Base-by-base conservation (phyloP, 371 early-diverging fungal species). In the Mortierella sp. region DNA sequence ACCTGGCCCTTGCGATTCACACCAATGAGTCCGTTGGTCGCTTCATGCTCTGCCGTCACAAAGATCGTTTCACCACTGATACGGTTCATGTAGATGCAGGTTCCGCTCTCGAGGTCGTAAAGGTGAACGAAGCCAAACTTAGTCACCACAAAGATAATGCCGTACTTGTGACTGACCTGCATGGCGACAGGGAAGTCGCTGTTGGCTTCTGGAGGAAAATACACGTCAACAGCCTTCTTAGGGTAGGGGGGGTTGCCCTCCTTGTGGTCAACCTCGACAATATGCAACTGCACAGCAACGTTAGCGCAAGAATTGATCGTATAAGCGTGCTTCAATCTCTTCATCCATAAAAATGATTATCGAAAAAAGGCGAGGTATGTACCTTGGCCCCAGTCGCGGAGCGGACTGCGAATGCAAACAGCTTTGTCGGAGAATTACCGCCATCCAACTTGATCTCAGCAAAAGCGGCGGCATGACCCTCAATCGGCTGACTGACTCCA, bases 1-100 rank as follows among this genome's bases (percentile, higher is more conserved):
- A 98, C 98, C 85, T 97, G 98, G 43, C 99, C 99, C 81, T 95
- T 96, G 69, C 96, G 90, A 83, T 99, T 99, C 49, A 99, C 95
- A 51, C 93, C 94, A 71, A 99, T 92, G 39, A 98, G 86, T 63
- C 99, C 99, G 56, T 91, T 86, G 2, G 92, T 90, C 14, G 85
- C 83, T 47, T 93, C 91, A 64, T 93, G 89, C 70, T 95, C 96
- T n/a, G 97, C 91, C 56, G 99, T 95, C 37, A 95, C 94, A 86
- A 99, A 99, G 59, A 99, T 93, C 26, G 99, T 97, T 56, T 98
- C 99, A 32, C 93, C 94, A 67, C 92, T 93, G 64, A 99, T 97
- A 61, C 99, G 90, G 83, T 98, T 97, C 91, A 95, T 95, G 82
- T 92, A 99, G 50, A 99, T 90, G 80, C 95, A 94, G 15, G 90